Conservation (phyloP, 805 yeast species). For the Pichia rugopelliculosa region DNA sequence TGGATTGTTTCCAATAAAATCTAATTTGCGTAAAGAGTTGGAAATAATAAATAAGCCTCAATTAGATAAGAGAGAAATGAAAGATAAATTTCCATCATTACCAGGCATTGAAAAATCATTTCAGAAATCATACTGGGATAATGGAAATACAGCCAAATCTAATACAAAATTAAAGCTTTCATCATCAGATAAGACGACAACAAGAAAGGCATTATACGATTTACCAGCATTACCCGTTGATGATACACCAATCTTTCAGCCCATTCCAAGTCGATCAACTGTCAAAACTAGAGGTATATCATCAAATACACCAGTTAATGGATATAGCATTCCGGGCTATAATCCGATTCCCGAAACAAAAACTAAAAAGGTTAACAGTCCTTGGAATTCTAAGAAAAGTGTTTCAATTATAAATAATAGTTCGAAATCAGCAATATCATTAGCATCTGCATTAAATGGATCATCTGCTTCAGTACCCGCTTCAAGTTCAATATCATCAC, state of each 20-base stretch:
- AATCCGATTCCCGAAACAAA: constrained; percentile 5
- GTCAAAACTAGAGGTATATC: constrained; percentile 14
- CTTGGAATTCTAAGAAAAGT: constrained; percentile 25
- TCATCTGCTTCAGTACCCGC: neutral
- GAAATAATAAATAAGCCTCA: constrained; percentile 24
- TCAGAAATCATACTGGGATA: neutral
- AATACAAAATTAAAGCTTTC: constrained; percentile 1
- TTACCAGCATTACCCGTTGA: constrained; percentile 11
- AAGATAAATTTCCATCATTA: constrained; percentile 45
- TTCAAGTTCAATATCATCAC: constrained; percentile 7
- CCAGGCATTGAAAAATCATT: constrained; percentile 20
- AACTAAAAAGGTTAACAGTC: constrained; percentile 1
- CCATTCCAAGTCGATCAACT: neutral
- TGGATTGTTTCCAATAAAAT: constrained; percentile 44
- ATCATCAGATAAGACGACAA: neutral
- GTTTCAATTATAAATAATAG: constrained; percentile 12
- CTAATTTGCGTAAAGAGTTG: constrained; percentile 36
- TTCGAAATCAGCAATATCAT: constrained; percentile 6
- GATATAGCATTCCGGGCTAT: constrained; percentile 16
- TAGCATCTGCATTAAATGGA: neutral
- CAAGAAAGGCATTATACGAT: neutral
- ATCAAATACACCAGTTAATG: constrained; percentile 14
- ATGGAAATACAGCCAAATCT: neutral
- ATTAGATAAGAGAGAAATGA: constrained; percentile 18
- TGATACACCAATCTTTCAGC: constrained; percentile 5